Base-by-base conservation (phyloP, 192 early-diverging fungal species). In the Physocladia obscura region DNA sequence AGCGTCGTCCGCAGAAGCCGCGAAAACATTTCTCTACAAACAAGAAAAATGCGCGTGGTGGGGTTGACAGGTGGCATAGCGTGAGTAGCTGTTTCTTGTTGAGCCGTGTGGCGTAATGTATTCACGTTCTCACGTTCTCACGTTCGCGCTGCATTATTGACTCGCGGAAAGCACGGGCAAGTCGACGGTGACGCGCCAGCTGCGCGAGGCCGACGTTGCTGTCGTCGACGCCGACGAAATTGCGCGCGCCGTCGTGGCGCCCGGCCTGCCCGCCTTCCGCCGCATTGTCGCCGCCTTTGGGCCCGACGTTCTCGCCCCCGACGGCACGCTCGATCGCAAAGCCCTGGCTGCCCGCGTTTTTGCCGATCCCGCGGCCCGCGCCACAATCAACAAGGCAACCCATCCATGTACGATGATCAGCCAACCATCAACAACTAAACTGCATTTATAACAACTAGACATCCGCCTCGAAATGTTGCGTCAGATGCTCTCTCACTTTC, bases 41-140 rank as follows among this genome's bases (percentile, higher is more conserved):
- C 4, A 47, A 57, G 19, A n/a, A n/a, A 44, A 40, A 98, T 98
- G 96, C 88, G 90, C 54, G 76, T 98, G 26, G 75, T 97, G 37
- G 96, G 96, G 11, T 82, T 98, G 39, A 98, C 97, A 6, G 97
- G 97, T 57, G 94, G 95, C 30, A 99, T 99, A 52, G 92, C 94
- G 30, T 63, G 27, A 8, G 61, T 49, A 63, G 4, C 34, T 8
- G 88, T 90, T 11, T 91, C 91, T 75, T 80, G 69, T 48, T 40
- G 40, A 39, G 57, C 22, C 40, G 57, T 44, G 1, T 32, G 21
- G 49, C 44, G 34, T 8, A n/a, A n/a, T n/a, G n/a, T n/a, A n/a
- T n/a, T n/a, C n/a, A n/a, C n/a, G n/a, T n/a, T n/a, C n/a, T n/a
- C n/a, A n/a, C n/a, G n/a, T n/a, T n/a, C n/a, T n/a, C n/a, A n/a